phyloP scores from a whole-genome alignment of 805 yeast species.

The Grigorovia transvaalensis region DNA sequence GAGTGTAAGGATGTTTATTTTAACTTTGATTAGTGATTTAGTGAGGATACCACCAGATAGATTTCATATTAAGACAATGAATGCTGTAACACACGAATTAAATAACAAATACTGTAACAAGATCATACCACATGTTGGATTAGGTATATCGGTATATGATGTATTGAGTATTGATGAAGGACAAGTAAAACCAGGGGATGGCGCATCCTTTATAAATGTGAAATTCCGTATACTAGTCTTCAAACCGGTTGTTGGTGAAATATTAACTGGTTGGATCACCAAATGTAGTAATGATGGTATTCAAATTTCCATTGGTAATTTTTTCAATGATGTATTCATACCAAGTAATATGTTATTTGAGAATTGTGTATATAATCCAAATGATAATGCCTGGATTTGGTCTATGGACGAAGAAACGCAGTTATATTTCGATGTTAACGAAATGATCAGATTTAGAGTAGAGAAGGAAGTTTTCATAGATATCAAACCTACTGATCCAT shows the following conservation, averaged over 20 bases:
- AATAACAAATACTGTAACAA: slow-evolving; percentile 80
- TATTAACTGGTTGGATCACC: slow-evolving; percentile 85
- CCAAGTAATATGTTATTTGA: slow-evolving; percentile 80
- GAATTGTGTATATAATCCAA: slow-evolving; percentile 50
- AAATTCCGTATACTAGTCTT: slow-evolving; percentile 69
- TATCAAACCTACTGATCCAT: slow-evolving; percentile 46
- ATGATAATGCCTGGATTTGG: slow-evolving; percentile 97
- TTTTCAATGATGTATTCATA: slow-evolving; percentile 85
- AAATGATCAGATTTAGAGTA: slow-evolving; percentile 80
- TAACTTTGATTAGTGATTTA: slow-evolving; percentile 71
- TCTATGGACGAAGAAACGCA: slow-evolving; percentile 57
- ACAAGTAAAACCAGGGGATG: slow-evolving; percentile 86
- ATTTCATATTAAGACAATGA: slow-evolving; percentile 60
- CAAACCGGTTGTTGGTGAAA: slow-evolving; percentile 92
- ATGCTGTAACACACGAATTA: slow-evolving; percentile 69
- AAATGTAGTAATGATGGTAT: slow-evolving; percentile 84
- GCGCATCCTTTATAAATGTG: slow-evolving; percentile 70
- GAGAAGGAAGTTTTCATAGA: slow-evolving; percentile 83
- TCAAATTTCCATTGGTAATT: slow-evolving; percentile 54
- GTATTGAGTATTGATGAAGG: slow-evolving; percentile 78
- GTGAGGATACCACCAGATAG: slow-evolving; percentile 82
- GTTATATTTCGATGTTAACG: slow-evolving; percentile 80
- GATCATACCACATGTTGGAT: slow-evolving; percentile 73
- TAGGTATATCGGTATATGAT: slow-evolving; percentile 80
- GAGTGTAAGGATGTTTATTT: slow-evolving; percentile 56